Conservation (phyloP, 2,329 filamentous ascomycete genomes). For the Tolypocladium paradoxum region DNA sequence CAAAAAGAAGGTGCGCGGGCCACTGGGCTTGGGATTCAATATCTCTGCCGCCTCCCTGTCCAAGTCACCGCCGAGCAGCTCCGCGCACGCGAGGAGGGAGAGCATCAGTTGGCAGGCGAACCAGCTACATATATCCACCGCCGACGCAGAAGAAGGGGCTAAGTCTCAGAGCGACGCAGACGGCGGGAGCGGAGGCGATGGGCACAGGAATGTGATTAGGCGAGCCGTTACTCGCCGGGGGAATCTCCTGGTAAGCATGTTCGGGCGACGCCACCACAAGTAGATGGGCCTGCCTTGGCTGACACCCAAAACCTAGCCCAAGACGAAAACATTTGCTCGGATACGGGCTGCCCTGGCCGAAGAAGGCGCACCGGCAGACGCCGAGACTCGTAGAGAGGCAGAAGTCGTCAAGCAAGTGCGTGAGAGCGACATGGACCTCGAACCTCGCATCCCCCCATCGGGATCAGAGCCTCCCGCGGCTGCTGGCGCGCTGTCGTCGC, state of each 20-base stretch:
- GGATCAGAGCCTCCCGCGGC: constrained; percentile 35
- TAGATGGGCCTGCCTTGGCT: not conserved
- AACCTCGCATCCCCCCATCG: constrained; percentile 27
- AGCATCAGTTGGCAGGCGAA: constrained; percentile 87
- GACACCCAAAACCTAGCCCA: constrained; percentile 49
- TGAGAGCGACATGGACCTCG: constrained; percentile 67
- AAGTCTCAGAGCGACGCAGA: constrained; percentile 57
- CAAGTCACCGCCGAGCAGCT: constrained; percentile 58
- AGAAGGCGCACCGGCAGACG: constrained; percentile 78
- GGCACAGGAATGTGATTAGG: constrained; percentile 66
- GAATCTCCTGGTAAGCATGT: constrained; percentile 61
- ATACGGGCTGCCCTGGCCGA: constrained; percentile 85
- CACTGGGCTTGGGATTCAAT: constrained; percentile 40
- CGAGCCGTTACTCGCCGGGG: constrained; percentile 76
- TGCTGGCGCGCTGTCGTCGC: constrained; percentile 56
- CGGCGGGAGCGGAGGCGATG: constrained; percentile 35
- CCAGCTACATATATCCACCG: constrained; percentile 71
- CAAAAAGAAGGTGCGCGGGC: constrained; percentile 41
- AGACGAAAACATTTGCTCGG: constrained; percentile 89
- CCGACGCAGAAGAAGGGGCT: constrained; percentile 50
- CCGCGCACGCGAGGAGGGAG: constrained; percentile 56
- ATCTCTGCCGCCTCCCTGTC: constrained; percentile 39
- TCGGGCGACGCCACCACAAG: not conserved
- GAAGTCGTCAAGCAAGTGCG: constrained; percentile 93
- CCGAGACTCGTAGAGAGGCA: constrained; percentile 80